Conservation (phyloP, 345 rosid species). For the Arabis hirsuta region DNA sequence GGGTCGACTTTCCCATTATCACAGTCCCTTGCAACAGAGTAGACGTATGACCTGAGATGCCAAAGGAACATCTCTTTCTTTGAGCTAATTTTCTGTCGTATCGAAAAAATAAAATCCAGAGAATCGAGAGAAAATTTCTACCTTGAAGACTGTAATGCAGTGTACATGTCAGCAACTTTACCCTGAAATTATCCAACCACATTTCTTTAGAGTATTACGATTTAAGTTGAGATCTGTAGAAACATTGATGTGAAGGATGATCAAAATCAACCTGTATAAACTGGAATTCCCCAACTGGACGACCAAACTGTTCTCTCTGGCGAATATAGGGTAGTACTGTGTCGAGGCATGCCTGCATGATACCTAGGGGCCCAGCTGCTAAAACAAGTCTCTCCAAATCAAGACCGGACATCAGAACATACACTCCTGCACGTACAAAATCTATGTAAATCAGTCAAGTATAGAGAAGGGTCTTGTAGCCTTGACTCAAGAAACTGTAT, state of each 20-base stretch:
- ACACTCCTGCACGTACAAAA: conserved; percentile 64
- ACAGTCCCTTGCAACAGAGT: conserved; percentile 86
- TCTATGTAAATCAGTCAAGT: conserved; percentile 18
- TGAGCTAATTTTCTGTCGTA: not conserved
- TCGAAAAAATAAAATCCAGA: not conserved
- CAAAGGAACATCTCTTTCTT: conserved; percentile 1
- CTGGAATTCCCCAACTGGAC: conserved; percentile 87
- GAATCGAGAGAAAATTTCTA: conserved; percentile 32
- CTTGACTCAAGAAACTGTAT: not conserved
- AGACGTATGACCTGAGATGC: conserved; percentile 74
- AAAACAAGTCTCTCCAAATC: conserved; percentile 96
- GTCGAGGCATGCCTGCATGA: conserved; percentile 97
- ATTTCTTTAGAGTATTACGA: not conserved
- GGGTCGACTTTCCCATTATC: conserved; percentile 77
- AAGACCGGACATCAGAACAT: conserved; percentile 94
- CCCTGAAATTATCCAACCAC: conserved; percentile 55
- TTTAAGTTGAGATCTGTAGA: not conserved
- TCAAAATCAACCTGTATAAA: conserved; percentile 75
- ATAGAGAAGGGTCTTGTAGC: not conserved
- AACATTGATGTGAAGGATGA: conserved; percentile 20
- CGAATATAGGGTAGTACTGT: conserved; percentile 84
- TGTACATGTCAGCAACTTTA: conserved; percentile 92
- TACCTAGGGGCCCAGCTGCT: conserved; percentile 92
- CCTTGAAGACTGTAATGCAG: conserved; percentile 91
- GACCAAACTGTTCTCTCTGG: conserved; percentile 91